Evolutionary conservation across 2,329 filamentous ascomycete species (phyloP).

Genomic region (Cercospora zeae-maydis): DNA sequence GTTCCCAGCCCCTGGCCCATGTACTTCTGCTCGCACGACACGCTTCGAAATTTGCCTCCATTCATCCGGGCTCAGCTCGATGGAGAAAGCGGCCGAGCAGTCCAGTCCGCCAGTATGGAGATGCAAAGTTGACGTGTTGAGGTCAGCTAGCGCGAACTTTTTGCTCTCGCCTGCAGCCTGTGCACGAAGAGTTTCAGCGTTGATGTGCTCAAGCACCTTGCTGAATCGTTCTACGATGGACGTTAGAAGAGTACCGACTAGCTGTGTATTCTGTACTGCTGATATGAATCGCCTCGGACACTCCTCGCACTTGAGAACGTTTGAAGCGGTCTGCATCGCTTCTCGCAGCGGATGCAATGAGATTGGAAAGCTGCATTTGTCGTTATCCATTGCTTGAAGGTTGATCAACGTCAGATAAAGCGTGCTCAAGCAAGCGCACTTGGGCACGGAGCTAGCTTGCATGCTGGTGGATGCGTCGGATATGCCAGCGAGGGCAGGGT

Average conservation of each 20-base stretch:
- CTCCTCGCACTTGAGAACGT: conserved; percentile 41
- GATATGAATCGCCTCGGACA: conserved; percentile 44
- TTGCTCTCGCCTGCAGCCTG: conserved; percentile 38
- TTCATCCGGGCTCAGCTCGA: conserved; percentile 44
- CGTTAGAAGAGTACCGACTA: conserved; percentile 42
- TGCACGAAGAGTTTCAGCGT: conserved; percentile 39
- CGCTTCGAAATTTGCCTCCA: conserved; percentile 46
- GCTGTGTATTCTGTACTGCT: conserved; percentile 46
- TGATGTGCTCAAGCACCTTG: conserved; percentile 41
- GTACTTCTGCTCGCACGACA: conserved; percentile 45
- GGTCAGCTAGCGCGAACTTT: conserved; percentile 44
- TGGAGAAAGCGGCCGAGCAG: conserved; percentile 45
- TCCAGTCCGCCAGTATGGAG: conserved; percentile 43
- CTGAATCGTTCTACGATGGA: conserved; percentile 43
- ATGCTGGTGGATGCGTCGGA: background rate
- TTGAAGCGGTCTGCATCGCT: conserved; percentile 41
- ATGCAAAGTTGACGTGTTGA: conserved; percentile 38
- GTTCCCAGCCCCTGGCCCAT: conserved; percentile 35
- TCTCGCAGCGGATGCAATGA: conserved; percentile 42
- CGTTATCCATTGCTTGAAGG: conserved; percentile 38
- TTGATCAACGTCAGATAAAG: conserved; percentile 45
- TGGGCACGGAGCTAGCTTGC: conserved; percentile 19
- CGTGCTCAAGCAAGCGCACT: conserved; percentile 46
- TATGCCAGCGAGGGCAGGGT: conserved; percentile 14
- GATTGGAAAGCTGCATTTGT: conserved; percentile 42